Evolutionary conservation across 1,284 basidiomycete genomes (phyloP).

Genomic region (Peniophora sp.): DNA sequence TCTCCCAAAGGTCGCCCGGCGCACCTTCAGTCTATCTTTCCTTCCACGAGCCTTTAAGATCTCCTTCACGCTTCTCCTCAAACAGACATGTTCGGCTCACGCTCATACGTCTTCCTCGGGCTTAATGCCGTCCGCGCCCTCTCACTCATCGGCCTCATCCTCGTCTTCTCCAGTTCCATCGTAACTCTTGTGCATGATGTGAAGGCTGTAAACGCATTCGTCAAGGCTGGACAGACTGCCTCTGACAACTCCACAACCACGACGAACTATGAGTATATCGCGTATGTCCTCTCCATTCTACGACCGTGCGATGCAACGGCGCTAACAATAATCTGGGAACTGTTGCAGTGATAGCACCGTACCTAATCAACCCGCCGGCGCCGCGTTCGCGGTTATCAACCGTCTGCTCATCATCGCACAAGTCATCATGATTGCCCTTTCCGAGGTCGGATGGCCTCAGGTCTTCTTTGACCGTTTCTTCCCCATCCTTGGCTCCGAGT

Average conservation of each 20-base stretch:
- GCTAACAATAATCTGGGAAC: neutral
- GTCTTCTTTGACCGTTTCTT: slow-evolving; percentile 72
- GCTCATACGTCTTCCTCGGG: slow-evolving; percentile 59
- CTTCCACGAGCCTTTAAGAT: neutral
- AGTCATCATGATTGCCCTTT: slow-evolving; percentile 60
- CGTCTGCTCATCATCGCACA: slow-evolving; percentile 77
- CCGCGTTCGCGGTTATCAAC: slow-evolving; percentile 82
- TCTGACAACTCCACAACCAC: slow-evolving; percentile 20
- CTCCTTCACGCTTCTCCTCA: neutral
- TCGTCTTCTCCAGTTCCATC: slow-evolving; percentile 74
- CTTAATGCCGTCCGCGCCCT: slow-evolving; percentile 73
- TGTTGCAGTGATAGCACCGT: slow-evolving; percentile 60
- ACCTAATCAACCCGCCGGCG: slow-evolving; percentile 79
- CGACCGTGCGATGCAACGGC: no score
- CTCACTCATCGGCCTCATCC: slow-evolving; percentile 69
- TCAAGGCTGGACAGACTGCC: slow-evolving; percentile 27
- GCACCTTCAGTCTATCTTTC: neutral
- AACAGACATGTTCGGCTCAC: neutral
- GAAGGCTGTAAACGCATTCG: slow-evolving; percentile 64
- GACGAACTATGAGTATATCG: slow-evolving; percentile 65
- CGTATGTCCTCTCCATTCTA: slow-evolving; percentile 33
- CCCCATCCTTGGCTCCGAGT: slow-evolving; percentile 78
- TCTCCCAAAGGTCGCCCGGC: neutral
- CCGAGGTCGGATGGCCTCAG: slow-evolving; percentile 63
- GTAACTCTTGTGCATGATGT: slow-evolving; percentile 75